These are phyloP conservation scores for Taphrina pruni DNA, from an alignment of 1,139 yeast genomes.

Conservation along the genomic window DNA sequence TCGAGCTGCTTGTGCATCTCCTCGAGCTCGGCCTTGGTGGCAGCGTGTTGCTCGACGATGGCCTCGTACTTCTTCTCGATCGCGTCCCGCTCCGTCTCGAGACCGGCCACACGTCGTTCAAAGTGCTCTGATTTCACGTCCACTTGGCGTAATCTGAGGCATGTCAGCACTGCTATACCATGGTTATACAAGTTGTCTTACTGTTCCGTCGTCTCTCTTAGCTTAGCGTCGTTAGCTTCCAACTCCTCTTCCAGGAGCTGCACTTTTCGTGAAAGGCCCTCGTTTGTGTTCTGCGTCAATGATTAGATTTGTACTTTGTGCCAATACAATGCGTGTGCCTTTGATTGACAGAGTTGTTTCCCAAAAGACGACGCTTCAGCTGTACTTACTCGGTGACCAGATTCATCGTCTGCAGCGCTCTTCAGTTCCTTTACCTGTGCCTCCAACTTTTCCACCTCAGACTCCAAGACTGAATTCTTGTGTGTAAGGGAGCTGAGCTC, in stretches of 20 bases:
- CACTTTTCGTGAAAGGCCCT: constrained; percentile 88
- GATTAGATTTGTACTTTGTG: too few species aligned
- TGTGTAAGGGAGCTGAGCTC: constrained; percentile 91
- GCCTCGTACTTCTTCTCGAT: constrained; percentile 93
- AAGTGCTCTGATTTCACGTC: constrained; percentile 97
- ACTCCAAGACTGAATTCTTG: constrained; percentile 89
- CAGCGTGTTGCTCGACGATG: constrained; percentile 75
- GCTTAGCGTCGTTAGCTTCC: constrained; percentile 88
- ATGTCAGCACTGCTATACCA: not conserved
- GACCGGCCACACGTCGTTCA: constrained; percentile 90
- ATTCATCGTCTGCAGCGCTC: constrained; percentile 90
- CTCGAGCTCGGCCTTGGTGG: constrained; percentile 87
- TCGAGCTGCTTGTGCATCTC: constrained; percentile 94
- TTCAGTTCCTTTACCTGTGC: constrained; percentile 77
- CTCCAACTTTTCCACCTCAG: constrained; percentile 88
- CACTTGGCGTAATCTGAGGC: constrained; percentile 71
- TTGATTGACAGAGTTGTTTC: too few species aligned
- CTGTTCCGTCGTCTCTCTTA: constrained; percentile 92
- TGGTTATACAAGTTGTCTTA: constrained; percentile 19
- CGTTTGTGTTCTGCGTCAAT: constrained; percentile 57
- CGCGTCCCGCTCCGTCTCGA: constrained; percentile 90
- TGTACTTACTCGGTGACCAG: constrained; percentile 58
- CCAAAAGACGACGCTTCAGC: not conserved
- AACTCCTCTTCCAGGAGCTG: constrained; percentile 91
- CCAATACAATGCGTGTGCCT: too few species aligned